Evolutionary conservation across 176 grass and related monocot genomes (phyloP), one percentile per base, ranked within the genome.

Genomic region (Dactylis glomerata): DNA sequence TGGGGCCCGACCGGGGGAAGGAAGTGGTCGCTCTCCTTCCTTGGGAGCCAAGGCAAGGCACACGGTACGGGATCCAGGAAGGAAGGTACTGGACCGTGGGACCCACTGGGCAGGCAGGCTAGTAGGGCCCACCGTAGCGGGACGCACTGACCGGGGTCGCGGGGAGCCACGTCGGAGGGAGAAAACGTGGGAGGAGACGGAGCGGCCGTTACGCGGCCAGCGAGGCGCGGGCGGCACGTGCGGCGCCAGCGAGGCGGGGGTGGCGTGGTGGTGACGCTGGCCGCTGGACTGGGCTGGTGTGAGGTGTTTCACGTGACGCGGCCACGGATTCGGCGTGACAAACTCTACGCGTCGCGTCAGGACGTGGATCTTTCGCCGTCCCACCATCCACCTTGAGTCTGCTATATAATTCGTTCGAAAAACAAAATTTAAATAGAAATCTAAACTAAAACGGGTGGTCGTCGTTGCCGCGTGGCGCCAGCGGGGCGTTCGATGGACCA

Each of bases 41-140:
- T 91, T 91, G 92, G 24, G 52, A 86, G n/a, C 73, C 88, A 93
- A 93, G 92, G 56, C 84, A 86, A 37, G 59, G 10, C 57, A 42
- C 68, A 26, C 69, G 24, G 24, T 14, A 73, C 69, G 24, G 70
- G 24, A 73, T 47, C 69, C 69, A 69, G 20, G 34, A 1, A 3
- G 40, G 20, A 58, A 34, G 42, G 42, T 13, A 22, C 78, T 42
- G 62, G 20, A 17, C 0, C 8, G 30, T 15, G 58, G 87, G 56
- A 3, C 74, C 86, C 38, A 7, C 22, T 2, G n/a, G 1, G 20
- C 13, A 5, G 34, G 3, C n/a, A n/a, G n/a, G n/a, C n/a, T n/a
- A n/a, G n/a, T 68, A 20, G 66, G 38, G 10, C 66, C 20, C 9
- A 4, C 12, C 30, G 6, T 23, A 13, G 56, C n/a, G 55, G 23